phyloP scores from a whole-genome alignment of 257 asterid genomes.

The Ehretia macrophylla region DNA sequence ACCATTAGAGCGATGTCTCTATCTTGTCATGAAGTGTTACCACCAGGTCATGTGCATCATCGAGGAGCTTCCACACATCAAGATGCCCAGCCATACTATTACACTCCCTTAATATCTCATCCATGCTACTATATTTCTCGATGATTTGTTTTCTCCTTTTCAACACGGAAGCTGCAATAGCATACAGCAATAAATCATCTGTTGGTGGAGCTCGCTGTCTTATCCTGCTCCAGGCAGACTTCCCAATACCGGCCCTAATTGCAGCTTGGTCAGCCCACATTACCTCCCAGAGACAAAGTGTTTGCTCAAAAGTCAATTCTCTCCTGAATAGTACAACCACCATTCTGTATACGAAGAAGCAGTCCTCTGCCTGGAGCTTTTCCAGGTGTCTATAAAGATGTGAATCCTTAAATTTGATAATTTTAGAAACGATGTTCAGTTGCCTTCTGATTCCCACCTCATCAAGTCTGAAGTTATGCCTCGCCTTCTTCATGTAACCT shows the following conservation, averaged over 20 bases:
- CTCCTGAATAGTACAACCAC: conserved; percentile 89
- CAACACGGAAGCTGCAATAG: conserved; percentile 88
- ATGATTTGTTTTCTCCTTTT: conserved; percentile 87
- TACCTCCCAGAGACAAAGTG: conserved; percentile 90
- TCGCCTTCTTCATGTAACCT: conserved; percentile 91
- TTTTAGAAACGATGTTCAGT: conserved; percentile 68
- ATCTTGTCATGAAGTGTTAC: conserved; percentile 78
- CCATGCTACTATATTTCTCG: conserved; percentile 81
- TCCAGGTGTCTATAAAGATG: conserved; percentile 85
- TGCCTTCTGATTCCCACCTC: conserved; percentile 85
- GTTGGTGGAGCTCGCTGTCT: conserved; percentile 85
- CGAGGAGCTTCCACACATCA: conserved; percentile 88
- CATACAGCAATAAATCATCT: conserved; percentile 75
- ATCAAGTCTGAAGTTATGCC: conserved; percentile 87
- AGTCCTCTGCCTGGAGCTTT: conserved; percentile 89
- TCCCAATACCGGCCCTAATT: conserved; percentile 78
- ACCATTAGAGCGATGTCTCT: conserved; percentile 30
- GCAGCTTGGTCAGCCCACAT: conserved; percentile 99
- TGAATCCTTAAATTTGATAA: conserved; percentile 74
- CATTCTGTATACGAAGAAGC: conserved; percentile 92
- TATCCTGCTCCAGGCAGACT: conserved; percentile 81
- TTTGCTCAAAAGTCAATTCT: conserved; percentile 80
- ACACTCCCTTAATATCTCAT: conserved; percentile 86
- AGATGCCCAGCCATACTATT: conserved; percentile 89
- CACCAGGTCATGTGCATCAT: conserved; percentile 80